Evolutionary conservation across 2,329 filamentous ascomycete species (phyloP).

Genomic region (Graphilbum fragrans): DNA sequence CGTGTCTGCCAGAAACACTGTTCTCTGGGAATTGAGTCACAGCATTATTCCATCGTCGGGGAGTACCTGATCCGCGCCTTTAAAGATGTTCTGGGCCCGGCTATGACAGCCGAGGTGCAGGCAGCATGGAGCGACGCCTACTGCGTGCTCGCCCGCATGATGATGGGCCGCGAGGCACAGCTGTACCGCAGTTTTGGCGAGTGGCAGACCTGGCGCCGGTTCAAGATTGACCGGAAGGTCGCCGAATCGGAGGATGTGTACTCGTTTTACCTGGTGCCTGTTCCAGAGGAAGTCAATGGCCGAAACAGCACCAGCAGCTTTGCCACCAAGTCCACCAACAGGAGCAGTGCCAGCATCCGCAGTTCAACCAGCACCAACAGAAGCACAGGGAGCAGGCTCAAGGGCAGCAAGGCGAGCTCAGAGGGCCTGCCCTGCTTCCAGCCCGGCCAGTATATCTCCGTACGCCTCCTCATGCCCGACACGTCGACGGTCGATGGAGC

Average conservation of each 20-base stretch:
- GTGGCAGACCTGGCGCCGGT: conserved; percentile 58
- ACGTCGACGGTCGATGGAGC: background rate
- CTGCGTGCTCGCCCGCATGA: conserved; percentile 59
- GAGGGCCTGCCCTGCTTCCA: conserved; percentile 45
- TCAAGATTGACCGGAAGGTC: conserved; percentile 52
- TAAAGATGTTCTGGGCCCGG: conserved; percentile 50
- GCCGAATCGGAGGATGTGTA: conserved; percentile 56
- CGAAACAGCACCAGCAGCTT: background rate
- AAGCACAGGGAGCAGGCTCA: background rate
- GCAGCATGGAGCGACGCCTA: conserved; percentile 62
- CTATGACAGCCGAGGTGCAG: conserved; percentile 51
- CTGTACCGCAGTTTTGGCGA: conserved; percentile 48
- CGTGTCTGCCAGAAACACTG: conserved; percentile 61
- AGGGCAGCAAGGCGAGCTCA: background rate
- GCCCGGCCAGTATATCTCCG: conserved; percentile 62
- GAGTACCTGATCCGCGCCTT: conserved; percentile 58
- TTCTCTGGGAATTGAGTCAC: conserved; percentile 53
- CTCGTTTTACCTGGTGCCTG: conserved; percentile 57
- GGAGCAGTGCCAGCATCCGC: background rate
- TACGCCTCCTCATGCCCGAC: conserved; percentile 42
- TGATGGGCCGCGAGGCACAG: conserved; percentile 53
- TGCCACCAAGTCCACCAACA: too few relatives aligned
- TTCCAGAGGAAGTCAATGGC: background rate
- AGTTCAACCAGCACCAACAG: background rate
- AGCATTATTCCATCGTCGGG: conserved; percentile 60